phyloP scores from a whole-genome alignment of 2,329 filamentous ascomycete species.

The Alternaria postmessia region DNA sequence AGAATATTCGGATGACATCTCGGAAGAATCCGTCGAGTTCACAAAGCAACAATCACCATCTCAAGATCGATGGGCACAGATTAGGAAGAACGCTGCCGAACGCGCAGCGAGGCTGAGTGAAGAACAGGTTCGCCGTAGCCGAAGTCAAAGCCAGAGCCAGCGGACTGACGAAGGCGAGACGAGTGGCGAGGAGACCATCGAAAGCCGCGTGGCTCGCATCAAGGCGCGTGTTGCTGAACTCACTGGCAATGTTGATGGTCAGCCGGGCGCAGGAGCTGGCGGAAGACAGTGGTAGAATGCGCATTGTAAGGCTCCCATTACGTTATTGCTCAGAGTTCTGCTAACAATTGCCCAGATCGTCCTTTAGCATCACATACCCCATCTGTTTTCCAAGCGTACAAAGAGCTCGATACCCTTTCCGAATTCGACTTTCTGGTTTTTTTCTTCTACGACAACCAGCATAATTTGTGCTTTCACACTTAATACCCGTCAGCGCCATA shows the following conservation, averaged over 20 bases:
- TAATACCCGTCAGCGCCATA: slow-evolving; percentile 36
- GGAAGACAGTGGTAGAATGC: slow-evolving; percentile 28
- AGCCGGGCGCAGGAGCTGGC: slow-evolving; percentile 20
- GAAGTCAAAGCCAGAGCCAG: slow-evolving; percentile 61
- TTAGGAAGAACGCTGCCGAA: slow-evolving; percentile 91
- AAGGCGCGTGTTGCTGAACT: slow-evolving; percentile 96
- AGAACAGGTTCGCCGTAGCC: slow-evolving; percentile 66
- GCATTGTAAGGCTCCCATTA: slow-evolving; percentile 15
- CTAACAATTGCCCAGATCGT: slow-evolving; percentile 14
- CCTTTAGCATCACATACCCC: slow-evolving; percentile 21
- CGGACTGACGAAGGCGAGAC: slow-evolving; percentile 84
- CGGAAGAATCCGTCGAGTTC: slow-evolving; percentile 54
- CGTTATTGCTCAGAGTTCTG: background rate
- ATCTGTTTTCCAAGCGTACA: slow-evolving; percentile 31
- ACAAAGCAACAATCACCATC: slow-evolving; percentile 47
- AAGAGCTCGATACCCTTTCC: slow-evolving; percentile 45
- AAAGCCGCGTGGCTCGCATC: slow-evolving; percentile 95
- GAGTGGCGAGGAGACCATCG: slow-evolving; percentile 96
- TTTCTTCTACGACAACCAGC: slow-evolving; percentile 10
- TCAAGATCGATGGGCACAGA: slow-evolving; percentile 92
- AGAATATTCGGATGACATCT: slow-evolving; percentile 45
- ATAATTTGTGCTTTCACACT: slow-evolving; percentile 16
- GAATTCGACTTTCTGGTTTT: slow-evolving; percentile 29
- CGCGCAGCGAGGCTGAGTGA: slow-evolving; percentile 74
- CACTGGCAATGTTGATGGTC: slow-evolving; percentile 65